Percentiles rank a stretch among this genome's conserved stretches.
These are phyloP conservation scores for Mitragyna speciosa DNA, from an alignment of 257 asterid genomes.

Conservation along the genomic window DNA sequence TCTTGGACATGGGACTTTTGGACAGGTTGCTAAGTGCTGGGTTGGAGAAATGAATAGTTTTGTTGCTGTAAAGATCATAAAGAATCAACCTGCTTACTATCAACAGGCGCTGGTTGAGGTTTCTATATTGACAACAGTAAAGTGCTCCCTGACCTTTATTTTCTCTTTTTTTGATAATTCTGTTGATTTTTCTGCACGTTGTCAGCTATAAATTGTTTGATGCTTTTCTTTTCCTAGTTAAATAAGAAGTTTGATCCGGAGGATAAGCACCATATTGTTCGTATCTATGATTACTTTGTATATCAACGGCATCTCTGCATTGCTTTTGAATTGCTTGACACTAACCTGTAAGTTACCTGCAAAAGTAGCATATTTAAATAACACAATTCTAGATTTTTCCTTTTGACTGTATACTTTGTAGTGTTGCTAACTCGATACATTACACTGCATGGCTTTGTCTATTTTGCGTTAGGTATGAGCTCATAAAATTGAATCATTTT, in stretches of 20 bases:
- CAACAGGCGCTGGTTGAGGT: conserved; percentile 99
- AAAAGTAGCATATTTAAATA: not conserved
- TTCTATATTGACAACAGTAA: conserved; percentile 83
- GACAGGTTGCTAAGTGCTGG: conserved; percentile 99
- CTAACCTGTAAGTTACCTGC: conserved; percentile 78
- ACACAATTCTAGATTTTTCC: not conserved
- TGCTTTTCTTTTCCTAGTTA: conserved; percentile 49
- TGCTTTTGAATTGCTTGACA: conserved; percentile 89
- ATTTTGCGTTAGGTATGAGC: conserved; percentile 76
- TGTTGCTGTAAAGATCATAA: conserved; percentile 93
- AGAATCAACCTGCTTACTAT: conserved; percentile 95
- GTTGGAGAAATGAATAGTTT: conserved; percentile 70
- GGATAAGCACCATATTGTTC: conserved; percentile 98
- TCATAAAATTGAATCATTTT: conserved; percentile 86
- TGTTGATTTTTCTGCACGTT: conserved; percentile 24
- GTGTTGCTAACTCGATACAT: not conserved
- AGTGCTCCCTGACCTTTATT: conserved; percentile 15
- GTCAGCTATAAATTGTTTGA: conserved; percentile 15
- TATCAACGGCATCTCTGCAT: conserved; percentile 88
- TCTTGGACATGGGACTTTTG: conserved; percentile 99
- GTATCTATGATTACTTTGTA: conserved; percentile 91
- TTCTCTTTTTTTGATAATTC: conserved; percentile 18
- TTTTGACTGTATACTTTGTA: not conserved
- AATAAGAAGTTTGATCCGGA: conserved; percentile 97
- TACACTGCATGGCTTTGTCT: not conserved